These are phyloP conservation scores for Pythium phragmiticola DNA, from an alignment of 352 stramenopile genomes.

Conservation along the genomic window DNA sequence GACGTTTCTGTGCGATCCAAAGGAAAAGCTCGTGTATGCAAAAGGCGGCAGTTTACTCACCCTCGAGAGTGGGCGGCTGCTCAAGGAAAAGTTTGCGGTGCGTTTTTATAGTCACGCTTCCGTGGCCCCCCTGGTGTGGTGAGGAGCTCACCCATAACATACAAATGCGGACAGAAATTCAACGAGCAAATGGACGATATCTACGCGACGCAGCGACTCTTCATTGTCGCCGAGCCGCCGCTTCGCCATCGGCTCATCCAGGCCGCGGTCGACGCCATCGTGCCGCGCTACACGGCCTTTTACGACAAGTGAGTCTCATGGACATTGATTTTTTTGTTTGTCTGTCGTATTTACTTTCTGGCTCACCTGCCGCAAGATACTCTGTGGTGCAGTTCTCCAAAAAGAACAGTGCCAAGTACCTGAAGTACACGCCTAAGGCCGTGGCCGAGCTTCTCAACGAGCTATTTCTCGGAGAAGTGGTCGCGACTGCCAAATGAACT, in stretches of 20 bases:
- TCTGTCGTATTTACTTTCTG: not conserved
- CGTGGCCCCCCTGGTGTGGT: no score
- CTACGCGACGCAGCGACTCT: conserved; percentile 58
- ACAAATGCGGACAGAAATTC: conserved; percentile 44
- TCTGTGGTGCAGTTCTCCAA: conserved; percentile 91
- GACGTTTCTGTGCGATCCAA: conserved; percentile 70
- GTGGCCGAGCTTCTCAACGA: conserved; percentile 81
- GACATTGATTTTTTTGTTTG: not conserved
- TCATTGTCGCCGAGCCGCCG: conserved; percentile 85
- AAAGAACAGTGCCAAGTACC: conserved; percentile 88
- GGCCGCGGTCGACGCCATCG: conserved; percentile 80
- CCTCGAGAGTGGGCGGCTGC: conserved; percentile 85
- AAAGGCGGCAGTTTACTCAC: conserved; percentile 83
- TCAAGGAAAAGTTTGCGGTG: conserved; percentile 92
- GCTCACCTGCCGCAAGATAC: conserved; percentile 51
- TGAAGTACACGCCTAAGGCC: conserved; percentile 86
- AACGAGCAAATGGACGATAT: conserved; percentile 75
- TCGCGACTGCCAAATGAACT: conserved; percentile 21
- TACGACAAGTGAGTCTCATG: conserved; percentile 75
- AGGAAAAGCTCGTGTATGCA: conserved; percentile 84
- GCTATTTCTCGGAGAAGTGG: conserved; percentile 67
- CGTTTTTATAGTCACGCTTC: not conserved
- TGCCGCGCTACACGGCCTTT: conserved; percentile 89
- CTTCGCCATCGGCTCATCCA: conserved; percentile 84
- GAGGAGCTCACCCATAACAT: not conserved